Evolutionary conservation across 305 asterid genomes (phyloP).

Genomic region (Fraxinus albicans): DNA sequence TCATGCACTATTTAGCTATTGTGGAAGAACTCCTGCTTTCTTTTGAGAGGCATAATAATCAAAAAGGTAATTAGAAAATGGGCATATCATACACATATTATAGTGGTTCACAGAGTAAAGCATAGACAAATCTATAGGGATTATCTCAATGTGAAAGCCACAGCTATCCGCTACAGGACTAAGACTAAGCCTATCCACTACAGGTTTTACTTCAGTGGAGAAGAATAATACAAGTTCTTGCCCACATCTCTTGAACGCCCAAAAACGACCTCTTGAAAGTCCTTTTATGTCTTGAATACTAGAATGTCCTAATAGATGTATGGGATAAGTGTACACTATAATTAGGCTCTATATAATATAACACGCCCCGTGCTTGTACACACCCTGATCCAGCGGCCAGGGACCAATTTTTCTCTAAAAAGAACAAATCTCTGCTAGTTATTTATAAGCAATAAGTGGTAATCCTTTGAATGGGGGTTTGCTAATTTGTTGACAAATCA

Average conservation of each 20-base stretch:
- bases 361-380: neutral
- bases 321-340: neutral
- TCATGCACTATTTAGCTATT: neutral
- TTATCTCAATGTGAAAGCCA: neutral
- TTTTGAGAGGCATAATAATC: neutral
- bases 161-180: neutral
- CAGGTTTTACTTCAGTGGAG: neutral
- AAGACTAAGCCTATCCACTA: neutral
- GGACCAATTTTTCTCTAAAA: neutral
- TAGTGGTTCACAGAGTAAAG: neutral
- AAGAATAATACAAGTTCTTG: neutral
- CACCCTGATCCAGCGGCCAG: neutral
- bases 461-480: neutral
- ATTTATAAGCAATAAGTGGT: neutral
- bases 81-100: neutral
- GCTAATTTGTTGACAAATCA: constrained; percentile 7
- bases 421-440: neutral
- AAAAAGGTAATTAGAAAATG: neutral
- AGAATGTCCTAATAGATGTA: neutral
- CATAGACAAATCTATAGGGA: neutral
- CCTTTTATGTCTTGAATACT: neutral
- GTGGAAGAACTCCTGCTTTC: neutral
- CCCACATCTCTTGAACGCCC: neutral
- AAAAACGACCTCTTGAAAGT: neutral
- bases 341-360: neutral